phyloP scores from a whole-genome alignment of 2,329 filamentous ascomycete species.

The Aspergillus niger region DNA sequence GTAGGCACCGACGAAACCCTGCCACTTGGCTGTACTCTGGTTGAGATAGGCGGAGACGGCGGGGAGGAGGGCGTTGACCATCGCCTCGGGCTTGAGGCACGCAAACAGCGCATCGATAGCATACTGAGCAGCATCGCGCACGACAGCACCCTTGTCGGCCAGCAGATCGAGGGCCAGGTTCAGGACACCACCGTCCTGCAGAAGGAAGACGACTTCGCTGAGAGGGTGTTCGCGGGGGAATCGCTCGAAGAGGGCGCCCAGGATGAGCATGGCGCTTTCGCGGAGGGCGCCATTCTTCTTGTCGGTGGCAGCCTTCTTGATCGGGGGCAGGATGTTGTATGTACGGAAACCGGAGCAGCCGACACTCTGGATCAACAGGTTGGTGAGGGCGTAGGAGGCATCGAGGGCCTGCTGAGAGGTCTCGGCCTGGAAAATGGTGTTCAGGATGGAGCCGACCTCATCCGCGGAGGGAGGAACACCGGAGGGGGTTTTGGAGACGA shows the following conservation, averaged over 20 bases:
- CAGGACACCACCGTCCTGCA: slow-evolving; percentile 77
- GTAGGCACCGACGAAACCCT: slow-evolving; percentile 86
- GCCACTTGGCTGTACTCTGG: slow-evolving; percentile 92
- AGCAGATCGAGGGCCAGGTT: slow-evolving; percentile 77
- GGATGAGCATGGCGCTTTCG: slow-evolving; percentile 91
- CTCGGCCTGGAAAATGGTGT: slow-evolving; percentile 68
- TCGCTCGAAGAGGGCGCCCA: slow-evolving; percentile 90
- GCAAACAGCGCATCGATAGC: slow-evolving; percentile 86
- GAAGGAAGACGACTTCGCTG: slow-evolving; percentile 77
- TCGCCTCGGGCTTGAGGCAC: slow-evolving; percentile 75
- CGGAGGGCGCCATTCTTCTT: slow-evolving; percentile 88
- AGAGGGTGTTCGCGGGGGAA: slow-evolving; percentile 76
- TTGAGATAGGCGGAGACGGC: slow-evolving; percentile 72
- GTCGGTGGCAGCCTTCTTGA: slow-evolving; percentile 78
- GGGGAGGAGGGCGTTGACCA: slow-evolving; percentile 80
- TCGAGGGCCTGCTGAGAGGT: slow-evolving; percentile 70
- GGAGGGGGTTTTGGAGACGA: slow-evolving; percentile 51
- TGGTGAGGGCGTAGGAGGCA: slow-evolving; percentile 65
- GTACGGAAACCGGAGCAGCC: slow-evolving; percentile 63
- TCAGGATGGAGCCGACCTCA: slow-evolving; percentile 66
- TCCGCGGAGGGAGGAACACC: slow-evolving; percentile 61
- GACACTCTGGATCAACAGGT: slow-evolving; percentile 65
- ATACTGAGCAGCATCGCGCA: slow-evolving; percentile 90
- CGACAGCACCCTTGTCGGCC: slow-evolving; percentile 84
- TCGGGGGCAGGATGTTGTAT: slow-evolving; percentile 64